These are phyloP conservation scores for Spathaspora boniae DNA, from an alignment of 805 yeast species.

Conservation along the genomic window DNA sequence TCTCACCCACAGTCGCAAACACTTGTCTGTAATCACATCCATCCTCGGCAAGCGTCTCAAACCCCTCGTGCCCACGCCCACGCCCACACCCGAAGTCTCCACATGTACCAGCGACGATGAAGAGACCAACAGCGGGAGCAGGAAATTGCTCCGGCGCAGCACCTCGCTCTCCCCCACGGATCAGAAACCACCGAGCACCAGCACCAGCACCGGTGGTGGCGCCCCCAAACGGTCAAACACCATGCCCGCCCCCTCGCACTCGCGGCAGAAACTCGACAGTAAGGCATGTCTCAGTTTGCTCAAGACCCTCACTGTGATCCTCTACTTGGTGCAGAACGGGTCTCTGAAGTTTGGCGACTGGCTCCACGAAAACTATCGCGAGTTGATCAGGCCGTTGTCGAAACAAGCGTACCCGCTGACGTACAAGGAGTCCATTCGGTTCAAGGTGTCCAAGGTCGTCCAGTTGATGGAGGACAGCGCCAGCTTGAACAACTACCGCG, in stretches of 20 bases:
- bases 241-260: neutral
- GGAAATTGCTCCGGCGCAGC: neutral
- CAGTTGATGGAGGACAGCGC: slow-evolving; percentile 27
- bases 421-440: slow-evolving; percentile 31
- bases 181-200: neutral
- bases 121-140: neutral
- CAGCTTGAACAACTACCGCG: slow-evolving; percentile 37
- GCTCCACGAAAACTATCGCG: slow-evolving; percentile 21
- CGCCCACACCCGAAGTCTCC: neutral
- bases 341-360: slow-evolving; percentile 48
- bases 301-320: slow-evolving; percentile 51
- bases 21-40: slow-evolving; percentile 36
- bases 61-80: neutral
- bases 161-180: neutral
- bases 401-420: slow-evolving; percentile 10
- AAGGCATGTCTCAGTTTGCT: slow-evolving; percentile 16
- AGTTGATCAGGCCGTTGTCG: slow-evolving; percentile 16
- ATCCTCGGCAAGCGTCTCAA: slow-evolving; percentile 40
- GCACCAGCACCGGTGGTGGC: neutral
- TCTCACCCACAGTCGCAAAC: slow-evolving; percentile 39
- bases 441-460: slow-evolving; percentile 32
- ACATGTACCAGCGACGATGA: neutral
- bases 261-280: slow-evolving; percentile 2
- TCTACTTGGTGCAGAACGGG: slow-evolving; percentile 52
- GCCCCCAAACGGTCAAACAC: slow-evolving; percentile 8